These are phyloP conservation scores for Cryptococcus jaspeensis DNA, from an alignment of 1,284 basidiomycete species.

Conservation along the genomic window DNA sequence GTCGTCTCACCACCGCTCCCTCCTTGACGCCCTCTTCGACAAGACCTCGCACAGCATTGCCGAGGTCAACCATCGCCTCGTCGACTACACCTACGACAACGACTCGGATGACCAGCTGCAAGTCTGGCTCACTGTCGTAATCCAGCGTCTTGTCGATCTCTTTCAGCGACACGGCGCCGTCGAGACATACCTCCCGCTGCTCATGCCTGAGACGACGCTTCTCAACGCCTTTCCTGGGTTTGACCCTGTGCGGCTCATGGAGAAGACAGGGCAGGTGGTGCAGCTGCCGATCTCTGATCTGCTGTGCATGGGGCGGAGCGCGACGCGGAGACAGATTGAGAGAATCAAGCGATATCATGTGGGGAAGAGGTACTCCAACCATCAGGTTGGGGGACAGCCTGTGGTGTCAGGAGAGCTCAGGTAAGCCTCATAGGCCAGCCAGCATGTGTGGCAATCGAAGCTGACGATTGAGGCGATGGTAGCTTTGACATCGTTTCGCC, in stretches of 20 bases:
- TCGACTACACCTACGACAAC: slow-evolving; percentile 73
- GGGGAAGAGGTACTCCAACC: slow-evolving; percentile 61
- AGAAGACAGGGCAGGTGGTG: slow-evolving; percentile 77
- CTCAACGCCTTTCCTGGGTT: slow-evolving; percentile 62
- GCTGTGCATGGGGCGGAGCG: slow-evolving; percentile 79
- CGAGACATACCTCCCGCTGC: slow-evolving; percentile 71
- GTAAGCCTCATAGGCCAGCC: slow-evolving; percentile 13
- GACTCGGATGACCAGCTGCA: slow-evolving; percentile 64
- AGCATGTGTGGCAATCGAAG: not conserved
- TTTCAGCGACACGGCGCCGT: slow-evolving; percentile 89
- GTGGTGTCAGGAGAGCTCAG: slow-evolving; percentile 40
- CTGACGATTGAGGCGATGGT: not conserved
- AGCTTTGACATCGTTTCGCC: slow-evolving; percentile 52
- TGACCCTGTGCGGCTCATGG: slow-evolving; percentile 69
- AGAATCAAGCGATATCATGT: slow-evolving; percentile 91
- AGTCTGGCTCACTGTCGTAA: slow-evolving; percentile 58
- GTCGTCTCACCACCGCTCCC: slow-evolving; percentile 43
- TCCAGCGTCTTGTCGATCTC: slow-evolving; percentile 70
- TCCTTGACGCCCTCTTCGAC: slow-evolving; percentile 44
- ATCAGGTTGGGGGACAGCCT: slow-evolving; percentile 47
- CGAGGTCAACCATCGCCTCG: slow-evolving; percentile 62
- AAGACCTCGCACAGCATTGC: slow-evolving; percentile 55
- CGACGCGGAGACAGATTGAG: slow-evolving; percentile 68
- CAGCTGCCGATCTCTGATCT: slow-evolving; percentile 74
- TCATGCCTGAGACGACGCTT: slow-evolving; percentile 66